These are phyloP conservation scores for Fusarium sp. DNA, from an alignment of 2,329 filamentous ascomycete genomes.

Conservation along the genomic window DNA sequence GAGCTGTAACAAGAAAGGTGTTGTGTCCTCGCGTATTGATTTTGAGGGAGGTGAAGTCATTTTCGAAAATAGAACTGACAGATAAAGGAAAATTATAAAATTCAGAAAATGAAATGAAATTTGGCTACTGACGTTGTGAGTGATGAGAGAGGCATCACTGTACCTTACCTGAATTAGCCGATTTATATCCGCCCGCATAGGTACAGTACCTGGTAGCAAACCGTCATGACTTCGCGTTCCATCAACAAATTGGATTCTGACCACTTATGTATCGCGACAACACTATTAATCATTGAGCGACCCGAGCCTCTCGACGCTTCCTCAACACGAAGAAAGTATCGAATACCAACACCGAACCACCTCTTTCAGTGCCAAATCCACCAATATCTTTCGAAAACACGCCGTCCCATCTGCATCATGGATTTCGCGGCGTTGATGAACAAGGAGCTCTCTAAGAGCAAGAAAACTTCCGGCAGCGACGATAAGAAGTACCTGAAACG, in stretches of 20 bases:
- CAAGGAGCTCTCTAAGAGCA: constrained; percentile 89
- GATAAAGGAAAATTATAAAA: neutral
- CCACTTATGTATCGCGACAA: constrained; percentile 30
- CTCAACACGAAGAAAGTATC: neutral
- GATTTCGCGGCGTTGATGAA: constrained; percentile 96
- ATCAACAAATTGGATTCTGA: neutral
- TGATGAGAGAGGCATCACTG: constrained; percentile 20
- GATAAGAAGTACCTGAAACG: constrained; percentile 86
- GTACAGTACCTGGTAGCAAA: constrained; percentile 6
- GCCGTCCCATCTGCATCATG: constrained; percentile 67
- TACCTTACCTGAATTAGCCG: constrained; percentile 36
- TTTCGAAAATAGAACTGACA: neutral
- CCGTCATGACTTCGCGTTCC: constrained; percentile 31
- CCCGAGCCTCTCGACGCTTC: neutral
- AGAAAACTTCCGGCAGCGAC: constrained; percentile 61
- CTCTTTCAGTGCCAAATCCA: neutral
- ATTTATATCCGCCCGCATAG: constrained; percentile 37
- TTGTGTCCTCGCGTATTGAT: constrained; percentile 76
- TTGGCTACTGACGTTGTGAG: neutral
- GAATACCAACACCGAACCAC: neutral
- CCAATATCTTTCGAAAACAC: neutral
- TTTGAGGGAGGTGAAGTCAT: constrained; percentile 42
- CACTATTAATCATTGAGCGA: neutral
- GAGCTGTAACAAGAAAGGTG: constrained; percentile 87
- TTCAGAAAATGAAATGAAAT: neutral